Conservation (phyloP, 2,329 filamentous ascomycete species). For the Pseudogymnoascus sp. region DNA sequence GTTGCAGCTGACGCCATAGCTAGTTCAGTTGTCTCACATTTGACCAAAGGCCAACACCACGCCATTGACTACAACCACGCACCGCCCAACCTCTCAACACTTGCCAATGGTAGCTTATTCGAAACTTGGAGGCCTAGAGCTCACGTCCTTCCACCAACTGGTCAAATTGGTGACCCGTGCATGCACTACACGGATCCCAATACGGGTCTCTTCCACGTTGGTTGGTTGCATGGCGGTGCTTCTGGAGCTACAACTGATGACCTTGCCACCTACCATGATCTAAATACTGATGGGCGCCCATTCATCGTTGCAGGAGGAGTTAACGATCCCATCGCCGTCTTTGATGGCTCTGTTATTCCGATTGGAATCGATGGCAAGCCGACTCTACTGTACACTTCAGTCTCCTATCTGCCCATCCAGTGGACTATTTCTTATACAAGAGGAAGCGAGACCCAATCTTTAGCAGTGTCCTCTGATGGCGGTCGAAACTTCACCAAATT, state of each 20-base stretch:
- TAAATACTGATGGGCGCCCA: conserved; percentile 18
- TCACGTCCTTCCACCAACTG: conserved; percentile 34
- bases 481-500: conserved; percentile 34
- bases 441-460: conserved; percentile 39
- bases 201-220: conserved; percentile 39
- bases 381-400: conserved; percentile 39
- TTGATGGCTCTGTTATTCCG: conserved; percentile 39
- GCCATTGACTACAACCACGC: conserved; percentile 31
- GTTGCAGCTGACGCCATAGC: background rate
- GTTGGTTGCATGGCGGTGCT: conserved; percentile 34
- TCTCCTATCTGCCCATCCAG: conserved; percentile 38
- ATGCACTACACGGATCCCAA: conserved; percentile 39
- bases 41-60: background rate
- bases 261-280: conserved; percentile 36
- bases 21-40: background rate
- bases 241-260: conserved; percentile 36
- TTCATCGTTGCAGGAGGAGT: conserved; percentile 26
- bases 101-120: conserved; percentile 31
- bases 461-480: conserved; percentile 35
- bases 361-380: conserved; percentile 36
- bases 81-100: conserved; percentile 34
- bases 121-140: conserved; percentile 29
- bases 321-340: conserved; percentile 40
- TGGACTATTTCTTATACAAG: conserved; percentile 40
- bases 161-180: conserved; percentile 38